Percentiles rank a stretch among this genome's conserved stretches.
phyloP scores from a whole-genome alignment of 2,329 filamentous ascomycete species.

The Ustilaginoidea virens region DNA sequence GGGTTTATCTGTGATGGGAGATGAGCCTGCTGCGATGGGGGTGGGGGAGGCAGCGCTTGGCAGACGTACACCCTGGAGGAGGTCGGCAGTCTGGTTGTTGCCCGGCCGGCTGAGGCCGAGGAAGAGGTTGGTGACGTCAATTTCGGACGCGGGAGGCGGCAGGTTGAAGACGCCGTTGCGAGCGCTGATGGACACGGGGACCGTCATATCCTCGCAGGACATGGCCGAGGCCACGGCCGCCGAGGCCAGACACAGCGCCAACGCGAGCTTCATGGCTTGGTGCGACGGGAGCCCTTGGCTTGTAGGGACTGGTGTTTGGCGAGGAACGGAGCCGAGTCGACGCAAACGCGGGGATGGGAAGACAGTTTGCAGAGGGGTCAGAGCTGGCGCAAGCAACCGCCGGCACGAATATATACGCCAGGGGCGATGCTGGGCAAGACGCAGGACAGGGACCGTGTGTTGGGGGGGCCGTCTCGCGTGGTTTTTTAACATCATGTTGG shows the following conservation, averaged over 20 bases:
- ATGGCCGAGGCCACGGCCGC: constrained; percentile 16
- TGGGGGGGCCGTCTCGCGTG: too few species aligned
- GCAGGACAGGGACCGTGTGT: too few species aligned
- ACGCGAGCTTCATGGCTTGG: constrained; percentile 1
- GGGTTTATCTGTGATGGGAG: background rate
- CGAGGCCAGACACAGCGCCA: too few species aligned
- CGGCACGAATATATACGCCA: too few species aligned
- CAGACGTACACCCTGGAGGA: constrained; percentile 26
- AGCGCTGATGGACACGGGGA: constrained; percentile 38
- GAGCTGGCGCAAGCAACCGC: too few species aligned
- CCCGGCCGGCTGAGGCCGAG: constrained; percentile 32
- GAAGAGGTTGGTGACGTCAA: constrained; percentile 41
- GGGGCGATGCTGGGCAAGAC: too few species aligned
- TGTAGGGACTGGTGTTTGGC: too few species aligned
- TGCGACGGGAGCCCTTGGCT: too few species aligned
- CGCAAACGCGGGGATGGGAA: background rate
- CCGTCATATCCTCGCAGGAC: constrained; percentile 31
- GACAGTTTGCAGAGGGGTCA: background rate
- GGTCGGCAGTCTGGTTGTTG: constrained; percentile 29
- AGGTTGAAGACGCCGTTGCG: constrained; percentile 38
- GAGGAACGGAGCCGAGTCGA: too few species aligned
- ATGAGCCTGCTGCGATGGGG: background rate
- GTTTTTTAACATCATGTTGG: too few species aligned
- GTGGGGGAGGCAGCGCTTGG: background rate
- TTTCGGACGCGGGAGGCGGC: constrained; percentile 29